phyloP scores from a whole-genome alignment of 2,329 filamentous ascomycete genomes.

The Colletotrichum limetticola region DNA sequence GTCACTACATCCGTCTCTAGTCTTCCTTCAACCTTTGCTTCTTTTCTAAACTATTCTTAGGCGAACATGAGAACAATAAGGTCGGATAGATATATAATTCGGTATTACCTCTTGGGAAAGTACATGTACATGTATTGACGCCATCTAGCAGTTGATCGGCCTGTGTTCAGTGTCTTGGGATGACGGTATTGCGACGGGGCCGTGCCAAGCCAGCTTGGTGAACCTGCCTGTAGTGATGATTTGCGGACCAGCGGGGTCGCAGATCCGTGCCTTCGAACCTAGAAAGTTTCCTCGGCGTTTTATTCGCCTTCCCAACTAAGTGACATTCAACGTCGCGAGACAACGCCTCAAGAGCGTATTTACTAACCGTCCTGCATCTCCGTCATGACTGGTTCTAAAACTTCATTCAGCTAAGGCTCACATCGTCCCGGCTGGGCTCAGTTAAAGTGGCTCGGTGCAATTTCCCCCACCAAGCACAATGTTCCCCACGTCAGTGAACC shows the following conservation, averaged over 20 bases:
- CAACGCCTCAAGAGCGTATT: background rate
- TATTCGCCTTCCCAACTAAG: background rate
- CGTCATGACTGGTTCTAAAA: background rate
- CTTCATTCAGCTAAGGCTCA: constrained; percentile 7
- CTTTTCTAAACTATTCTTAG: too few species aligned
- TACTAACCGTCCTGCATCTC: background rate
- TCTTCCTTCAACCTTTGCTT: too few species aligned
- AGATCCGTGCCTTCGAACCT: background rate
- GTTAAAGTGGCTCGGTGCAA: constrained; percentile 29
- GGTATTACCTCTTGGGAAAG: too few species aligned
- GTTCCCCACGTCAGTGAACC: constrained; percentile 26
- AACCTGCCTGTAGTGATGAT: background rate
- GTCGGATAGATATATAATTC: too few species aligned
- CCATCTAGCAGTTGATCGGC: too few species aligned
- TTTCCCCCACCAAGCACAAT: constrained; percentile 23
- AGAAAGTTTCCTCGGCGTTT: background rate
- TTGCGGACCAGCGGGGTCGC: background rate
- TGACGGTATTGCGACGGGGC: too few species aligned
- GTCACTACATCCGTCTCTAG: too few species aligned
- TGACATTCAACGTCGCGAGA: background rate
- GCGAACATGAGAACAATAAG: too few species aligned
- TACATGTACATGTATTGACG: too few species aligned
- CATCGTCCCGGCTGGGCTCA: background rate
- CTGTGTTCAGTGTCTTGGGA: too few species aligned
- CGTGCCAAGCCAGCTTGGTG: background rate